These are phyloP conservation scores for Aspergillus sp. DNA, from an alignment of 2,329 filamentous ascomycete species.

Conservation along the genomic window DNA sequence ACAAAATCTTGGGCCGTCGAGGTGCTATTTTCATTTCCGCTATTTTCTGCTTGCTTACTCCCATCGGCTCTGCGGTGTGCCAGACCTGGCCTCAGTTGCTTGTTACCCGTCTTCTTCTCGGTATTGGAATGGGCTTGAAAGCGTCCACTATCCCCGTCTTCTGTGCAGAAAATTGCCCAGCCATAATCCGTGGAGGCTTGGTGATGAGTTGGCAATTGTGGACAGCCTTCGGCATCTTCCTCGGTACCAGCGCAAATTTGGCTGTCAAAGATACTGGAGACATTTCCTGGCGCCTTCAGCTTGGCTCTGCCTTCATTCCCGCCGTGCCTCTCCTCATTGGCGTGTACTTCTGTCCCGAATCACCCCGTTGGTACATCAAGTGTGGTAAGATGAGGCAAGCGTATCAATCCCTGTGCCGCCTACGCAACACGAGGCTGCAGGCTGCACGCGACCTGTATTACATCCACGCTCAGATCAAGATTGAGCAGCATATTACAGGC, in stretches of 20 bases:
- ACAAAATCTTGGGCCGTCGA: slow-evolving; percentile 59
- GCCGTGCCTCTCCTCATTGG: slow-evolving; percentile 60
- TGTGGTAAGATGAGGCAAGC: slow-evolving; percentile 63
- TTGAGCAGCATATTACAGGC: slow-evolving; percentile 44
- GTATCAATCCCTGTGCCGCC: slow-evolving; percentile 56
- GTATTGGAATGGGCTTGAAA: slow-evolving; percentile 63
- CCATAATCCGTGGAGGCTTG: slow-evolving; percentile 55
- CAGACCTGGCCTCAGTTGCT: slow-evolving; percentile 62
- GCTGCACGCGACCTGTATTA: slow-evolving; percentile 64
- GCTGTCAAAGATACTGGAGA: slow-evolving; percentile 59
- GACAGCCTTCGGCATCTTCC: slow-evolving; percentile 64
- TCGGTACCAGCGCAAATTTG: slow-evolving; percentile 66
- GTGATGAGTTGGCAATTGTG: slow-evolving; percentile 57
- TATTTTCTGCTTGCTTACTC: slow-evolving; percentile 65
- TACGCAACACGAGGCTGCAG: slow-evolving; percentile 60
- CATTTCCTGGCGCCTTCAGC: slow-evolving; percentile 63
- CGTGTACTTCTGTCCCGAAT: slow-evolving; percentile 64
- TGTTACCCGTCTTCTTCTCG: slow-evolving; percentile 57
- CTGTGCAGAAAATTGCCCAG: slow-evolving; percentile 57
- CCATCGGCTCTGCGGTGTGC: slow-evolving; percentile 64
- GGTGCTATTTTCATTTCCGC: slow-evolving; percentile 65
- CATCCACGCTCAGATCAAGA: slow-evolving; percentile 54
- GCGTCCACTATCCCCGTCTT: slow-evolving; percentile 57
- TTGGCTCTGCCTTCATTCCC: slow-evolving; percentile 65
- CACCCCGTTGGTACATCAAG: slow-evolving; percentile 67